Conservation (phyloP, 805 yeast species). For the Wickerhamiella shivajii region DNA sequence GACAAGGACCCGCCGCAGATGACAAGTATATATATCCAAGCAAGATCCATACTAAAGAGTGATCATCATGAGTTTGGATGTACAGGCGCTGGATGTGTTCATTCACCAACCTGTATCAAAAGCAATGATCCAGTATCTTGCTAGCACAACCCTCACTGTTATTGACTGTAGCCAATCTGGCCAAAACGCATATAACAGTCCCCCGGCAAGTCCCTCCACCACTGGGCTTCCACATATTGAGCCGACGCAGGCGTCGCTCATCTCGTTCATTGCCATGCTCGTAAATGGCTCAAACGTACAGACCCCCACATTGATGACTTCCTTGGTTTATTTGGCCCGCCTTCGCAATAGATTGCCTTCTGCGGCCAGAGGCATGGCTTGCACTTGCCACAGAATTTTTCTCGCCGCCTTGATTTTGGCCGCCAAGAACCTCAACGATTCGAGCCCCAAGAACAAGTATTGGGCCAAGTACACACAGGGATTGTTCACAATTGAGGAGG, state of each 20-base stretch:
- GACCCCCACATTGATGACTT: slow-evolving; percentile 88
- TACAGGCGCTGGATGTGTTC: slow-evolving; percentile 28
- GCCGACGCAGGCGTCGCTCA: slow-evolving; percentile 22
- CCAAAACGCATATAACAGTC: slow-evolving; percentile 13
- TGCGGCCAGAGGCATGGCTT: slow-evolving; percentile 73
- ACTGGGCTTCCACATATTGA: too few relatives aligned
- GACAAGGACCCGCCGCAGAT: slow-evolving; percentile 10
- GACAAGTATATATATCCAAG: slow-evolving; percentile 1
- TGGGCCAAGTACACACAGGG: slow-evolving; percentile 93
- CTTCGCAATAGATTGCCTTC: slow-evolving; percentile 67
- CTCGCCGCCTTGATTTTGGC: slow-evolving; percentile 77
- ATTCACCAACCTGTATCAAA: slow-evolving; percentile 29
- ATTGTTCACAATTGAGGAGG: slow-evolving; percentile 56
- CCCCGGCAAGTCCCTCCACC: slow-evolving; percentile 17
- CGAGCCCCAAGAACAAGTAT: slow-evolving; percentile 88
- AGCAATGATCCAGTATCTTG: slow-evolving; percentile 30
- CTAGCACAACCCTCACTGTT: slow-evolving; percentile 27
- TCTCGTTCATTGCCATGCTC: slow-evolving; percentile 50
- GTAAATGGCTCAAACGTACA: slow-evolving; percentile 80
- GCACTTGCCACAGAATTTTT: slow-evolving; percentile 87
- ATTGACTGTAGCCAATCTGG: slow-evolving; percentile 24
- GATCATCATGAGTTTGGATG: slow-evolving; percentile 13
- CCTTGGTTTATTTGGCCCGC: slow-evolving; percentile 68
- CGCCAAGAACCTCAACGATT: slow-evolving; percentile 87
- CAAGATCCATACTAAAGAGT: neutral